Conservation (phyloP, 2,329 filamentous ascomycete genomes). For the Neonectria ditissima region DNA sequence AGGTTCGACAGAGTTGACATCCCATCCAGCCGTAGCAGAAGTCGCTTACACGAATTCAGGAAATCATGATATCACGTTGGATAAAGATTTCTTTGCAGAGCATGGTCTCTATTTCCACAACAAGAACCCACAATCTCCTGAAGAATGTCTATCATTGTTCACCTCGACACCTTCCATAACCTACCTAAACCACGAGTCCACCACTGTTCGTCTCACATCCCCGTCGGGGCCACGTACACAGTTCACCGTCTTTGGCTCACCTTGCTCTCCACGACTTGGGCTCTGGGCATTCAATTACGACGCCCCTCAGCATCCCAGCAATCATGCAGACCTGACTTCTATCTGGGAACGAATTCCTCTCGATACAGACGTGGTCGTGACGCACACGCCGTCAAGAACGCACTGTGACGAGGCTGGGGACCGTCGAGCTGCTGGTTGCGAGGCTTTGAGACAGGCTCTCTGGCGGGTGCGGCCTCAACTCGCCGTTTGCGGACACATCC, state of each 20-base stretch:
- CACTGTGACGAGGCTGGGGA: slow-evolving; percentile 66
- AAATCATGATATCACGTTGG: slow-evolving; percentile 81
- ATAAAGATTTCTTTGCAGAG: slow-evolving; percentile 69
- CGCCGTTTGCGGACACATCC: slow-evolving; percentile 78
- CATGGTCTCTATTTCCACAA: slow-evolving; percentile 68
- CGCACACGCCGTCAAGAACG: slow-evolving; percentile 74
- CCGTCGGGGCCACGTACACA: slow-evolving; percentile 66
- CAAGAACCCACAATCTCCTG: slow-evolving; percentile 63
- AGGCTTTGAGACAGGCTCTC: slow-evolving; percentile 66
- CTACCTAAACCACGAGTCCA: slow-evolving; percentile 72
- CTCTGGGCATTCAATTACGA: slow-evolving; percentile 78
- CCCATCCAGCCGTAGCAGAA: not conserved
- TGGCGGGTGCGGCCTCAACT: slow-evolving; percentile 72
- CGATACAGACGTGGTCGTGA: slow-evolving; percentile 74
- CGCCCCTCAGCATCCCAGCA: slow-evolving; percentile 36
- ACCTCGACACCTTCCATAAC: slow-evolving; percentile 66
- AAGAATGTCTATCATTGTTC: slow-evolving; percentile 67
- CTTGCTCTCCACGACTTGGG: slow-evolving; percentile 68
- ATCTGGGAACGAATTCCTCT: slow-evolving; percentile 73
- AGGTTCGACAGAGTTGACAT: slow-evolving; percentile 28
- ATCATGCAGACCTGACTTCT: slow-evolving; percentile 41
- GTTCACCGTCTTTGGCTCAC: slow-evolving; percentile 79
- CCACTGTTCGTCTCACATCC: slow-evolving; percentile 65
- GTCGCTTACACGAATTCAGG: slow-evolving; percentile 57
- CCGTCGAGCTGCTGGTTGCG: slow-evolving; percentile 66